phyloP scores from a whole-genome alignment of 441 rosid species.

The Adansonia gregorii region DNA sequence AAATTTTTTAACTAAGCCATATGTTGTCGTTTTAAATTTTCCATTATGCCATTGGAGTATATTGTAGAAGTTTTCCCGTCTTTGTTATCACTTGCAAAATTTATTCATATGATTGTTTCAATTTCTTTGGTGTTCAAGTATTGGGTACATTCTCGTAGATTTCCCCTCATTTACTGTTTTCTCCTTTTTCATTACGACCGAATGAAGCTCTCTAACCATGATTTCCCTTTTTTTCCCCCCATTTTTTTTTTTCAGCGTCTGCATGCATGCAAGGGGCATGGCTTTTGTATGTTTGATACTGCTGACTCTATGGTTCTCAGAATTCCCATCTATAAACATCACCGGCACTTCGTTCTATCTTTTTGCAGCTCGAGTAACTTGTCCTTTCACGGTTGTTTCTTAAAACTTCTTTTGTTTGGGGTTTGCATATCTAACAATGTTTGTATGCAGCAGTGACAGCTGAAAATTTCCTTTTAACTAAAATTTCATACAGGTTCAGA shows the following conservation, averaged over 20 bases:
- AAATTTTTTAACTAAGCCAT: no score
- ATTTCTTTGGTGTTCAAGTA: no score
- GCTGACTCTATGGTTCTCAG: no score
- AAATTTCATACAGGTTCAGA: neutral
- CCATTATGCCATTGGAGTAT: no score
- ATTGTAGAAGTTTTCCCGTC: no score
- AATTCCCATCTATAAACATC: neutral
- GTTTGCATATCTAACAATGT: neutral
- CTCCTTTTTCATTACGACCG: no score
- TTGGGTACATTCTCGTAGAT: no score
- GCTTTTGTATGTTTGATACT: neutral
- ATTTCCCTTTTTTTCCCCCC: neutral
- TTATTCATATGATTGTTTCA: no score
- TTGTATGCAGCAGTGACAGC: neutral
- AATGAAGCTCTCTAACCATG: neutral
- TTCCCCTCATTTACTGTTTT: no score
- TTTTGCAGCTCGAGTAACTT: neutral
- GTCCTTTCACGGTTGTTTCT: neutral
- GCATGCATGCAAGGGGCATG: neutral
- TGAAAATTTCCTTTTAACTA: conserved; percentile 10
- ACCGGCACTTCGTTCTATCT: conserved; percentile 6
- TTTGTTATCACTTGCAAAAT: no score
- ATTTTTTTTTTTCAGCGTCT: neutral
- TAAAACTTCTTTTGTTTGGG: neutral
- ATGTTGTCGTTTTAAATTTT: no score